A percentile compares a stretch with the other conserved stretches of the same genome.
Evolutionary conservation across 2,329 filamentous ascomycete species (phyloP).

Genomic region (Diatrype stigma): DNA sequence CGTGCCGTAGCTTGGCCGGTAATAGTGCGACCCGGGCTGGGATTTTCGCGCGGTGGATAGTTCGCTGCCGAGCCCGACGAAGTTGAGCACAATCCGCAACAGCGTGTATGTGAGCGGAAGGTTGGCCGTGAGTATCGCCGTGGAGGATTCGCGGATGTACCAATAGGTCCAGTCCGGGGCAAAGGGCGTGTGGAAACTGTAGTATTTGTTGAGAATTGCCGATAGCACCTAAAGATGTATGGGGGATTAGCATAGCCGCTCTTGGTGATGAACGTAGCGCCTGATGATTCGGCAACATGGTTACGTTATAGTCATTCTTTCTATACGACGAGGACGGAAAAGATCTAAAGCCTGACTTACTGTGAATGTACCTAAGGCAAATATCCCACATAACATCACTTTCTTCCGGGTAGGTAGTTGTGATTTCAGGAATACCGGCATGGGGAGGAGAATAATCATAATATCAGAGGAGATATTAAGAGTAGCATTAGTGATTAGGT

Average conservation of each 20-base stretch:
- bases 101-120: constrained; percentile 40
- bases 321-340: no score
- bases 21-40: constrained; percentile 15
- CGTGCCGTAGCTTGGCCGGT: constrained; percentile 23
- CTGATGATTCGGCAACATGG: no score
- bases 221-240: constrained; percentile 38
- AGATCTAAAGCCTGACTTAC: constrained; percentile 25
- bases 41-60: constrained; percentile 25
- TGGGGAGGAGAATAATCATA: constrained; percentile 54
- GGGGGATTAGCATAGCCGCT: neutral
- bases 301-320: neutral
- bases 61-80: constrained; percentile 29
- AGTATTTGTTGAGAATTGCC: constrained; percentile 44
- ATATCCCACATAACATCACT: constrained; percentile 43
- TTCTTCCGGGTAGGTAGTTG: constrained; percentile 49
- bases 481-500: constrained; percentile 53
- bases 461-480: constrained; percentile 59
- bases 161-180: constrained; percentile 37
- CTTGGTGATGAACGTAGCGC: neutral
- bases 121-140: constrained; percentile 40
- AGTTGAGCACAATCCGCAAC: constrained; percentile 33
- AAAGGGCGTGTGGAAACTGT: constrained; percentile 37
- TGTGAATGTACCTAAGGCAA: constrained; percentile 43
- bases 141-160: constrained; percentile 43
- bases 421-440: constrained; percentile 49